Conservation (phyloP, 768 basidiomycete genomes). For the Tricholoma hemisulphureum region DNA sequence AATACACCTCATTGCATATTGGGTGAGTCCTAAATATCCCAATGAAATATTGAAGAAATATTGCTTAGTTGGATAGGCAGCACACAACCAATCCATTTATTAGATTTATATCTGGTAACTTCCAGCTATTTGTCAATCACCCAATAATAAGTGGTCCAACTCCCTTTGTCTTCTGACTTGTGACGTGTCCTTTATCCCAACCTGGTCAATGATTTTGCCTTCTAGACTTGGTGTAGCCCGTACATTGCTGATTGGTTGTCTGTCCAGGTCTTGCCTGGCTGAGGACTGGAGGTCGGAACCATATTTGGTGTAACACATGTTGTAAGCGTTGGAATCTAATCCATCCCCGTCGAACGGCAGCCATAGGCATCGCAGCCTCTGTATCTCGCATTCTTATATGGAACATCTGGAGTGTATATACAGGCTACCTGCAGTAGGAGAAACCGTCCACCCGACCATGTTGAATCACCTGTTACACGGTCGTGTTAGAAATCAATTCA, state of each 20-base stretch:
- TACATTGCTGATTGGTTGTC: no score
- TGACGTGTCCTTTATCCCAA: conserved; percentile 32
- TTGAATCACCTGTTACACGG: conserved; percentile 54
- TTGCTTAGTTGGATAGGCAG: conserved; percentile 29
- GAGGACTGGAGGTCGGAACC: conserved; percentile 49
- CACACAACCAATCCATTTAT: conserved; percentile 23
- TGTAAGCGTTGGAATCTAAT: conserved; percentile 46
- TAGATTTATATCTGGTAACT: conserved; percentile 23
- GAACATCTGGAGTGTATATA: conserved; percentile 15
- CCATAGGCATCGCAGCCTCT: conserved; percentile 49
- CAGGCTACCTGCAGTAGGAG: conserved; percentile 50
- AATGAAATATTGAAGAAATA: no score
- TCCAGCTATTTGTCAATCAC: no score
- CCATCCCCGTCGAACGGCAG: conserved; percentile 42
- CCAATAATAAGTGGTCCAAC: conserved; percentile 28
- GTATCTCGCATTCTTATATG: conserved; percentile 23
- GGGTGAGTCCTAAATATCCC: conserved; percentile 12
- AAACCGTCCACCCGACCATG: conserved; percentile 60
- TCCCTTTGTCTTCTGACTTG: conserved; percentile 29
- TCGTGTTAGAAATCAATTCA: conserved; percentile 48
- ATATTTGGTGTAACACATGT: conserved; percentile 46
- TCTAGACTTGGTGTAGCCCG: no score
- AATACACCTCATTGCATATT: conserved; percentile 25
- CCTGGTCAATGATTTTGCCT: conserved; percentile 25
- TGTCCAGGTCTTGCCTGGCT: conserved; percentile 45